phyloP scores from a whole-genome alignment of 139 green algal species.

The Mychonastes homosphaera region DNA sequence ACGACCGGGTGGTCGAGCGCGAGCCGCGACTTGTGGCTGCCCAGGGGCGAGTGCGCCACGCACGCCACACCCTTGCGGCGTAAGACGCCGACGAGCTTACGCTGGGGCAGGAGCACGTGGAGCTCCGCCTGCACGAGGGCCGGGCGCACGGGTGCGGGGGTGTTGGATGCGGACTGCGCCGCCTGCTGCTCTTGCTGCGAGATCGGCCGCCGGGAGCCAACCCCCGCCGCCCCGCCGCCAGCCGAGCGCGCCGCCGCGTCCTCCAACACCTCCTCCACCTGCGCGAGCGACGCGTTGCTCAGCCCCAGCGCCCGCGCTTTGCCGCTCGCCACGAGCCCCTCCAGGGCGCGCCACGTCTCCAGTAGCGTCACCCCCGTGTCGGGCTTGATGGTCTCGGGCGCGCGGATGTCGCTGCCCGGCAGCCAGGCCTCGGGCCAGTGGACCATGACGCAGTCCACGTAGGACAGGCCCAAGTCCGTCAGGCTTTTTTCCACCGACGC shows the following conservation, averaged over 20 bases:
- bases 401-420: constrained; percentile 33
- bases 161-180: no score
- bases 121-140: constrained; percentile 49
- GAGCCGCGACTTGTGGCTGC: constrained; percentile 21
- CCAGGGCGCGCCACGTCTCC: constrained; percentile 35
- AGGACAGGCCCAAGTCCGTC: constrained; percentile 54
- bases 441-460: constrained; percentile 70
- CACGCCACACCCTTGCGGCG: constrained; percentile 57
- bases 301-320: constrained; percentile 62
- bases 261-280: constrained; percentile 64
- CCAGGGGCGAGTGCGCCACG: constrained; percentile 58
- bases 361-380: constrained; percentile 12
- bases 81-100: constrained; percentile 64
- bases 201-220: no score
- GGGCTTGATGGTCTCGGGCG: constrained; percentile 20
- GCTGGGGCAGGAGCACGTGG: constrained; percentile 58
- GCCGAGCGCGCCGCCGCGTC: no score
- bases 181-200: no score
- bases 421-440: constrained; percentile 73
- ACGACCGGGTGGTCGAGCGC: constrained; percentile 33
- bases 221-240: no score
- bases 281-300: constrained; percentile 66
- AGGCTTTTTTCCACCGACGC: constrained; percentile 45
- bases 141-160: background rate
- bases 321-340: constrained; percentile 61